A percentile compares a stretch with the other conserved stretches of the same genome.
These are phyloP conservation scores for Peterozyma toletana DNA, from an alignment of 805 yeast genomes.

Conservation along the genomic window DNA sequence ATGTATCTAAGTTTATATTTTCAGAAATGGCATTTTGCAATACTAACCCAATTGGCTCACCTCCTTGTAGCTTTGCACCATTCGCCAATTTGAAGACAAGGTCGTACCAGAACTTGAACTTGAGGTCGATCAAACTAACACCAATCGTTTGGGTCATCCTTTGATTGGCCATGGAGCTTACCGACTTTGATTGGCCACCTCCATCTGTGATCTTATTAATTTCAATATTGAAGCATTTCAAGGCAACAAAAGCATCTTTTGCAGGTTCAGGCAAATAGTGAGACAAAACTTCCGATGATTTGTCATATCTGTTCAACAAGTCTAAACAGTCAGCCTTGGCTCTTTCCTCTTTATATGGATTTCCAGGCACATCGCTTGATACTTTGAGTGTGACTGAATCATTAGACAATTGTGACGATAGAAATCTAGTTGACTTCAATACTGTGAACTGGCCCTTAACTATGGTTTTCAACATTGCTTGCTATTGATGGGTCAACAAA, in stretches of 20 bases:
- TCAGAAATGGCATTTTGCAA: slow-evolving; percentile 44
- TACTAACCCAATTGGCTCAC: slow-evolving; percentile 62
- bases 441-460: too few relatives aligned
- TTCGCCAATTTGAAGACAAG: slow-evolving; percentile 39
- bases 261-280: slow-evolving; percentile 65
- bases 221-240: slow-evolving; percentile 61
- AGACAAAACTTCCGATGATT: slow-evolving; percentile 57
- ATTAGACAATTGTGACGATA: too few relatives aligned
- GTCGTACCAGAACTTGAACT: slow-evolving; percentile 73
- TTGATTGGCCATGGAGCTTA: slow-evolving; percentile 18
- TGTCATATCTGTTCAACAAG: slow-evolving; percentile 41
- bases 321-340: slow-evolving; percentile 38
- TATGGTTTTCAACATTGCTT: too few relatives aligned
- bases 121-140: slow-evolving; percentile 36
- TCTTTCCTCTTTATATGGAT: slow-evolving; percentile 8
- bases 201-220: slow-evolving; percentile 37
- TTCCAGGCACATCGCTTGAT: too few relatives aligned
- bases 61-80: slow-evolving; percentile 22
- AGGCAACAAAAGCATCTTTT: slow-evolving; percentile 54
- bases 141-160: slow-evolving; percentile 23
- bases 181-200: slow-evolving; percentile 17
- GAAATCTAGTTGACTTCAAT: too few relatives aligned
- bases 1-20: slow-evolving; percentile 42
- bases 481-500: too few relatives aligned
- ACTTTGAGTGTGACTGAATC: too few relatives aligned